phyloP scores from a whole-genome alignment of 1,284 basidiomycete genomes.

The Rhodotorula mucilaginosa region DNA sequence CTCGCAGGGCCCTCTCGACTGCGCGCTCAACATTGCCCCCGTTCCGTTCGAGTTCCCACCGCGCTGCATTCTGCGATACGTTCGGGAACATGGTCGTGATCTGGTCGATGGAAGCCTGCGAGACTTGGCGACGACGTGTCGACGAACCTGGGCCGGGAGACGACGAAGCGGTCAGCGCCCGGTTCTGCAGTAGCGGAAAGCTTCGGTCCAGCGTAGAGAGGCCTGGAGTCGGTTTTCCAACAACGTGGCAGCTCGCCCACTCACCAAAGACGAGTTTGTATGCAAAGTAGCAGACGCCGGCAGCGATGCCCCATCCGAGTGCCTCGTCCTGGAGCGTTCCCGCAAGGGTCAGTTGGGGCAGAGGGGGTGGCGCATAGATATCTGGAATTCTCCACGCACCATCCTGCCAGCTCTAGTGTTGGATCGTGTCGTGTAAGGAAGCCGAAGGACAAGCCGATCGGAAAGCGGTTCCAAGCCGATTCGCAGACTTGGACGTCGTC shows the following conservation, averaged over 20 bases:
- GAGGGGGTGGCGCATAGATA: not conserved
- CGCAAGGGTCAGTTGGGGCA: not conserved
- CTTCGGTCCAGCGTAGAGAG: too few relatives aligned
- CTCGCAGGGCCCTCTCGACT: slow-evolving; percentile 27
- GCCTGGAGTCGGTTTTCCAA: too few relatives aligned
- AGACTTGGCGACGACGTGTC: not conserved
- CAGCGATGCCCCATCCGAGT: slow-evolving; percentile 27
- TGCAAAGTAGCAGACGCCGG: slow-evolving; percentile 19
- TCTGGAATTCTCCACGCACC: too few relatives aligned
- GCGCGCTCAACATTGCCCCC: slow-evolving; percentile 31
- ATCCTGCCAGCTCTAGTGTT: too few relatives aligned
- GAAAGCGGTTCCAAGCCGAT: too few relatives aligned
- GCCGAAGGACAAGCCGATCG: too few relatives aligned
- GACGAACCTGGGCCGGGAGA: slow-evolving; percentile 2
- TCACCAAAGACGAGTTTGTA: slow-evolving; percentile 34
- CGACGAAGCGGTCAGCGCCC: not conserved
- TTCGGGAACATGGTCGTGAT: slow-evolving; percentile 20
- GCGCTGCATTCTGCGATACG: not conserved
- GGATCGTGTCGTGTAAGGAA: too few relatives aligned
- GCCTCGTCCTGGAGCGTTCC: slow-evolving; percentile 16
- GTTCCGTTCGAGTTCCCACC: slow-evolving; percentile 31
- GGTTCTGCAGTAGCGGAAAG: not conserved
- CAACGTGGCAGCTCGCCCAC: not conserved
- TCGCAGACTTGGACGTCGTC: too few relatives aligned
- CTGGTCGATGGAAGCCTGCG: slow-evolving; percentile 18